These are phyloP conservation scores for Globisporangium spiculum DNA, from an alignment of 352 stramenopile genomes.

Conservation along the genomic window DNA sequence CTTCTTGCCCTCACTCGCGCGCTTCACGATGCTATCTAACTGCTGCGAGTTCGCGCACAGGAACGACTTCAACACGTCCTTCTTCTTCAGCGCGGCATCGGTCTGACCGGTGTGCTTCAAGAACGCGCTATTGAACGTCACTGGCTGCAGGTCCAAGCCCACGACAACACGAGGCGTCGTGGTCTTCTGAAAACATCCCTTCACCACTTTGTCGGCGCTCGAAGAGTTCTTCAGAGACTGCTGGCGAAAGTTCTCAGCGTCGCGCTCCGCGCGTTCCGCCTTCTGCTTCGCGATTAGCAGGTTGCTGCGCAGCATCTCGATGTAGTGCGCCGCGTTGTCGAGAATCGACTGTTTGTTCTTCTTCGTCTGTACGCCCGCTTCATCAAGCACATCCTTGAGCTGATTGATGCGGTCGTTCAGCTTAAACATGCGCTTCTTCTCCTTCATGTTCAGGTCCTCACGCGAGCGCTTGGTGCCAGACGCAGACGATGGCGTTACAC, in stretches of 20 bases:
- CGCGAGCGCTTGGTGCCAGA: conserved; percentile 57
- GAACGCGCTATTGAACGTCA: conserved; percentile 66
- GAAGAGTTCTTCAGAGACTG: conserved; percentile 23
- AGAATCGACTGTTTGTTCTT: conserved; percentile 81
- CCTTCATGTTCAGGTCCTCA: conserved; percentile 81
- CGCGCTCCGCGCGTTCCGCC: conserved; percentile 48
- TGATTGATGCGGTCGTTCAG: conserved; percentile 84
- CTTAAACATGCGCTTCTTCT: conserved; percentile 91
- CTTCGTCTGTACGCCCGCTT: conserved; percentile 70
- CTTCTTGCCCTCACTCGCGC: conserved; percentile 41
- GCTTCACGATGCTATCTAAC: conserved; percentile 45
- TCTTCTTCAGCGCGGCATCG: conserved; percentile 51
- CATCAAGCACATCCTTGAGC: conserved; percentile 61
- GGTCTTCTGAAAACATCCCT: conserved; percentile 56
- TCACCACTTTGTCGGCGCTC: conserved; percentile 31
- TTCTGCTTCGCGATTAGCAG: conserved; percentile 60
- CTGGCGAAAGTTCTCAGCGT: conserved; percentile 50
- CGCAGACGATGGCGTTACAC: conserved; percentile 32
- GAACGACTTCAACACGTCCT: conserved; percentile 48
- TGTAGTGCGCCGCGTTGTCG: conserved; percentile 70
- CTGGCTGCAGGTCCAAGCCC: conserved; percentile 51
- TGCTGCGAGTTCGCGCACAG: conserved; percentile 44
- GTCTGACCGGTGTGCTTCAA: conserved; percentile 41
- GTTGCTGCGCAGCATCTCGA: conserved; percentile 62
- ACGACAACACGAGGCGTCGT: conserved; percentile 57